phyloP scores from a whole-genome alignment of 2,329 filamentous ascomycete species.

The Eutypella sp. region DNA sequence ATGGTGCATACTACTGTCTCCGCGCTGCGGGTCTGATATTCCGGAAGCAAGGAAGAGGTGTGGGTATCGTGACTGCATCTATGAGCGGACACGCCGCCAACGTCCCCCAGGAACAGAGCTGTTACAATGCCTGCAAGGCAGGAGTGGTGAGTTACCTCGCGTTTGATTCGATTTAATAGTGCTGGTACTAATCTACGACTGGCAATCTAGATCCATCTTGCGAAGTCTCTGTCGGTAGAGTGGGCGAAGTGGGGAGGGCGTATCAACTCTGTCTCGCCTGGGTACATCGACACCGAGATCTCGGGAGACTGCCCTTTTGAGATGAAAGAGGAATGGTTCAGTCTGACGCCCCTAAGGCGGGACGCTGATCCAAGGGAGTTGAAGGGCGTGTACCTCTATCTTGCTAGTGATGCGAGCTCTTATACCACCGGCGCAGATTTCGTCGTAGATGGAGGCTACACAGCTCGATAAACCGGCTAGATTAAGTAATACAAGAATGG shows the following conservation, averaged over 20 bases:
- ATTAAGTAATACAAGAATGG: no score
- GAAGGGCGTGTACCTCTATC: slow-evolving; percentile 27
- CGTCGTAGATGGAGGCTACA: neutral
- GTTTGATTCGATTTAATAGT: neutral
- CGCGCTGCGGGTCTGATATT: slow-evolving; percentile 29
- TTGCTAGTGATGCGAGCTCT: slow-evolving; percentile 15
- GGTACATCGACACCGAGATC: slow-evolving; percentile 33
- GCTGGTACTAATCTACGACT: neutral
- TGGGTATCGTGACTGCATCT: slow-evolving; percentile 29
- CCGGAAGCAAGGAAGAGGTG: slow-evolving; percentile 28
- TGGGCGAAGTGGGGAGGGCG: slow-evolving; percentile 25
- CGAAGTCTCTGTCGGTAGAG: slow-evolving; percentile 27
- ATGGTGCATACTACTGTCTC: slow-evolving; percentile 29
- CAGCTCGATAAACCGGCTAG: neutral
- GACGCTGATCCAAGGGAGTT: slow-evolving; percentile 26
- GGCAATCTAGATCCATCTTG: slow-evolving; percentile 24
- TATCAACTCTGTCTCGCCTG: slow-evolving; percentile 28
- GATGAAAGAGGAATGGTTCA: slow-evolving; percentile 30
- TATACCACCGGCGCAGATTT: slow-evolving; percentile 9
- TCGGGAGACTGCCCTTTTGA: slow-evolving; percentile 27
- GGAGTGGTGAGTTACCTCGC: neutral
- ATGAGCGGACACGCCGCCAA: slow-evolving; percentile 30
- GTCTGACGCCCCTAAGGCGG: slow-evolving; percentile 24
- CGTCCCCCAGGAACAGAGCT: slow-evolving; percentile 17
- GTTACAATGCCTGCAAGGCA: slow-evolving; percentile 25